Base-by-base conservation (phyloP, 192 early-diverging fungal species). In the Umbelopsis ramanniana region DNA sequence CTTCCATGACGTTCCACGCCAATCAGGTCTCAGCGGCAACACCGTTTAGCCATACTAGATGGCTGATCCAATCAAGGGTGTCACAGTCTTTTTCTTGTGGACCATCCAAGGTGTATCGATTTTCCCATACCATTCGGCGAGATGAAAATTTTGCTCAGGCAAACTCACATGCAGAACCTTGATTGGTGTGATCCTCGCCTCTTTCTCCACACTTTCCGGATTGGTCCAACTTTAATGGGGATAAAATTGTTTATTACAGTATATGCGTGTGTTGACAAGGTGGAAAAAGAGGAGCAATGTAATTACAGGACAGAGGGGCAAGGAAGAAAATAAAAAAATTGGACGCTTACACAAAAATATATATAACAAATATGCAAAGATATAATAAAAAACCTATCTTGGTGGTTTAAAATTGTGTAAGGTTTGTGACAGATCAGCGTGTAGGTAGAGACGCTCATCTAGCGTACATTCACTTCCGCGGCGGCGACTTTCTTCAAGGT, bases 361-460 rank as follows among this genome's bases (percentile, higher is more conserved):
- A 26, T 12, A 54, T 35, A 37, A 26, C 33, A 37, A 15, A 24
- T 3, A 7, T 15, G 6, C 14, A 4, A 35, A 26, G n/a, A n/a
- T n/a, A n/a, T n/a, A n/a, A n/a, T n/a, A n/a, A 14, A 6, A 5
- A 3, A 2, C 8, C 35, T n/a, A 63, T 37, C 29, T 11, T 35
- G 57, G 57, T 35, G 57, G 57, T 33, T 63, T 63, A 37, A 29
- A 63, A 6, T 63, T 37, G 26, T 37, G 26, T 19, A 63, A 33
- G 5, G 57, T 37, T 19, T 63, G 57, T 63, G 57, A 63, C 35
- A 63, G 57, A 37, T 63, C 57, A 63, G 57, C 57, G 6, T 63
- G 33, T 14, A 63, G 33, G 37, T 63, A 9, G 15, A 63, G 33
- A 26, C 57, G 57, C 26, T 63, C 57, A 37, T 63, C 57, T 29